A percentile compares a stretch with the other conserved stretches of the same genome.
Evolutionary conservation across 2,329 filamentous ascomycete species (phyloP).

Genomic region (Alternaria hordeiaustralica): DNA sequence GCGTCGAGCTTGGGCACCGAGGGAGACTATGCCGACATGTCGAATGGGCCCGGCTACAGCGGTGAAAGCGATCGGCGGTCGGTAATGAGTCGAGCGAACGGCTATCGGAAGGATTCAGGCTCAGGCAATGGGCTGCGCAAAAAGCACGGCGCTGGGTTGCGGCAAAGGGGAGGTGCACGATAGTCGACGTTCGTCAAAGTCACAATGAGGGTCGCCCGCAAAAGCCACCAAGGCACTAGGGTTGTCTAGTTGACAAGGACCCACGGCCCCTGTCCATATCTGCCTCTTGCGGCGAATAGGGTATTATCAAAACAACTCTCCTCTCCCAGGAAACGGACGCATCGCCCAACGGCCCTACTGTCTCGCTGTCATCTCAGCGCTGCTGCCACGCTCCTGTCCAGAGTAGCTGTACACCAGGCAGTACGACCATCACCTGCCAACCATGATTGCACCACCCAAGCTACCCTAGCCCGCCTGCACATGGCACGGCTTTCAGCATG

Average conservation of each 20-base stretch:
- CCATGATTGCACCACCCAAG: background rate
- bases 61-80: constrained; percentile 17
- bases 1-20: constrained; percentile 35
- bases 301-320: constrained; percentile 24
- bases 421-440: constrained; percentile 11
- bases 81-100: constrained; percentile 4
- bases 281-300: constrained; percentile 11
- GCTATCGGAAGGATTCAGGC: background rate
- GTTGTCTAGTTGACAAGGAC: constrained; percentile 20
- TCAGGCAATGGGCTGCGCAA: constrained; percentile 5
- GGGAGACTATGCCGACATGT: constrained; percentile 36
- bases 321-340: constrained; percentile 24
- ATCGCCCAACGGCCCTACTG: constrained; percentile 10
- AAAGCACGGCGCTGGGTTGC: constrained; percentile 8
- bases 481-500: constrained; percentile 10
- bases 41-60: constrained; percentile 25
- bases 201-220: constrained; percentile 21
- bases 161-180: constrained; percentile 7
- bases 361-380: background rate
- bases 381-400: constrained; percentile 10
- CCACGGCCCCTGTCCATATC: constrained; percentile 17
- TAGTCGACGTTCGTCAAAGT: constrained; percentile 16
- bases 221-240: constrained; percentile 21
- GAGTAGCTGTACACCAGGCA: constrained; percentile 1
- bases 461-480: constrained; percentile 1